These are phyloP conservation scores for Fistulifera pelliculosa DNA, from an alignment of 108 stramenopile genomes.

Conservation along the genomic window DNA sequence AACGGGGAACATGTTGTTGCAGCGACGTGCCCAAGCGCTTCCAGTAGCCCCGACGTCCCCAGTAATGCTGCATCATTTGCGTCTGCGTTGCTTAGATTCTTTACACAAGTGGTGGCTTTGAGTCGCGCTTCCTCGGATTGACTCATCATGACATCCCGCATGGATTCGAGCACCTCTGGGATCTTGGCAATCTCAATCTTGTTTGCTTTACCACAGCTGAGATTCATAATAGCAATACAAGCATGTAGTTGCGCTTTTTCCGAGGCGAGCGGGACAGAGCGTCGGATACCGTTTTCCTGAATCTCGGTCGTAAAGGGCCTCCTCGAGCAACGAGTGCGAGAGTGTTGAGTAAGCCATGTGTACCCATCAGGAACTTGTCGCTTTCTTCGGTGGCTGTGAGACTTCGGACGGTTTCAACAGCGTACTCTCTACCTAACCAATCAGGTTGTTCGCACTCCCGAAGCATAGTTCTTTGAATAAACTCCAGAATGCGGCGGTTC, in stretches of 20 bases:
- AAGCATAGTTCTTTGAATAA: slow-evolving; percentile 66
- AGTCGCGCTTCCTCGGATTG: slow-evolving; percentile 70
- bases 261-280: slow-evolving; percentile 48
- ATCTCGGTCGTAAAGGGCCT: slow-evolving; percentile 67
- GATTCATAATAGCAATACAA: slow-evolving; percentile 88
- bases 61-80: slow-evolving; percentile 80
- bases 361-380: slow-evolving; percentile 71
- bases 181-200: slow-evolving; percentile 82
- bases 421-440: slow-evolving; percentile 80
- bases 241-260: slow-evolving; percentile 81
- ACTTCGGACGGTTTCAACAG: slow-evolving; percentile 81
- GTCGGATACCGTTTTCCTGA: slow-evolving; percentile 18
- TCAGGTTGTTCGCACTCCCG: slow-evolving; percentile 22
- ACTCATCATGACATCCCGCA: slow-evolving; percentile 81
- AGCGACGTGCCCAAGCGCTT: slow-evolving; percentile 73
- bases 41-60: slow-evolving; percentile 70
- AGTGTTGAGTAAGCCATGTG: slow-evolving; percentile 60
- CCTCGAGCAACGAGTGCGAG: slow-evolving; percentile 74
- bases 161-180: slow-evolving; percentile 65
- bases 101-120: slow-evolving; percentile 87
- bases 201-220: slow-evolving; percentile 85
- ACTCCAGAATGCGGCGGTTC: slow-evolving; percentile 72
- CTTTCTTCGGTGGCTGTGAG: slow-evolving; percentile 84
- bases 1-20: slow-evolving; percentile 56
- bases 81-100: slow-evolving; percentile 84